Percentiles rank a stretch among this genome's conserved stretches.
These are phyloP conservation scores for Botrytis pseudocinerea DNA, from an alignment of 2,329 filamentous ascomycete species.

Conservation along the genomic window DNA sequence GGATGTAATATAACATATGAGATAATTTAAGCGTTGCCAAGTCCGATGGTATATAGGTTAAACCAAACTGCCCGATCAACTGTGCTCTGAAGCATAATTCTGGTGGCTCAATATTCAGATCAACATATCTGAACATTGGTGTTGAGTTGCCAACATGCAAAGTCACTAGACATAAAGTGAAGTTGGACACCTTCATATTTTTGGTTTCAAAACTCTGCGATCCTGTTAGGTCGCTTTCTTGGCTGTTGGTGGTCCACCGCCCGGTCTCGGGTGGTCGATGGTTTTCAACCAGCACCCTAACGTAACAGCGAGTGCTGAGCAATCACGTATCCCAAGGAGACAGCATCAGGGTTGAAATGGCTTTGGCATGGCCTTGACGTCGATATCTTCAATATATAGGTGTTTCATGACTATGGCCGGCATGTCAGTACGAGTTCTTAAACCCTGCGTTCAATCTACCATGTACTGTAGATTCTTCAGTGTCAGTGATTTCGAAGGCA, in stretches of 20 bases:
- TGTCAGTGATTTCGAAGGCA: background rate
- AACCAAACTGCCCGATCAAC: background rate
- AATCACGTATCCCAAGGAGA: background rate
- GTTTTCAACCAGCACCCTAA: background rate
- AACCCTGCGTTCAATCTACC: background rate
- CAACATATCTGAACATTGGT: background rate
- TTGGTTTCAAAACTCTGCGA: background rate
- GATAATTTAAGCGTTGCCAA: background rate
- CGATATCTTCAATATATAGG: background rate
- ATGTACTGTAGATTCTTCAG: background rate
- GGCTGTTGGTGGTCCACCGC: background rate
- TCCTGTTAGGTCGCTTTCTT: background rate
- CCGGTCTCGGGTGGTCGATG: background rate
- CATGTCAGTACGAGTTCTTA: background rate
- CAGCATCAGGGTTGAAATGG: background rate
- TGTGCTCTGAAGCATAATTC: background rate
- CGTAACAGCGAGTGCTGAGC: background rate
- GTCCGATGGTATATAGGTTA: background rate
- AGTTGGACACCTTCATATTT: background rate
- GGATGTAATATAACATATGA: background rate
- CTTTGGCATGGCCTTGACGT: background rate
- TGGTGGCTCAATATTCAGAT: background rate
- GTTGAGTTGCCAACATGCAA: background rate
- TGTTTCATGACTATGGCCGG: background rate
- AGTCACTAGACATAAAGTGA: too few relatives aligned